phyloP scores from a whole-genome alignment of 2,329 filamentous ascomycete genomes.

The Xylaria sp. region DNA sequence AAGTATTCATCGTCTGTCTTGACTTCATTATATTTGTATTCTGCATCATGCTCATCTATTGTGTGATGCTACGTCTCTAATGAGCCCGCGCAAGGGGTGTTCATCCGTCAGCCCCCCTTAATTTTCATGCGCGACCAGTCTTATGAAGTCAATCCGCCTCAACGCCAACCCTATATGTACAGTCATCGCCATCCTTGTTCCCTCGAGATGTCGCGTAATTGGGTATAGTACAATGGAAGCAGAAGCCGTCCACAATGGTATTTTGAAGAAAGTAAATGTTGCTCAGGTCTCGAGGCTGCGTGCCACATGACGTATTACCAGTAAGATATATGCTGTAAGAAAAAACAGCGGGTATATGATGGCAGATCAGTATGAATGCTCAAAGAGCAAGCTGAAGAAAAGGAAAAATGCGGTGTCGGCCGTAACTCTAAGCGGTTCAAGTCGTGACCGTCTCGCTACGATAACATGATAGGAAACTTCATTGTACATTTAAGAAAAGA shows the following conservation, averaged over 20 bases:
- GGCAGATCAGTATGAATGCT: constrained; percentile 6
- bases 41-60: neutral
- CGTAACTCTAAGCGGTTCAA: neutral
- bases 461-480: constrained; percentile 8
- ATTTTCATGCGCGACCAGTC: neutral
- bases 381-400: neutral
- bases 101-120: neutral
- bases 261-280: constrained; percentile 6
- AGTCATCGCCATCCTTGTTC: constrained; percentile 6
- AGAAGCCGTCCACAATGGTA: neutral
- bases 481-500: constrained; percentile 64
- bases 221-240: constrained; percentile 24
- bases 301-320: constrained; percentile 7
- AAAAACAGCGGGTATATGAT: neutral
- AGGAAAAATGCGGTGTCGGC: neutral
- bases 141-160: constrained; percentile 6
- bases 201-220: neutral
- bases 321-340: constrained; percentile 2
- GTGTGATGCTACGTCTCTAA: neutral
- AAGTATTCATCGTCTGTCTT: neutral
- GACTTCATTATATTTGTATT: neutral
- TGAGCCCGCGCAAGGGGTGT: neutral
- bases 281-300: neutral
- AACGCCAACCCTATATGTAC: constrained; percentile 19
- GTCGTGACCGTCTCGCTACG: neutral